Conservation (phyloP, 2,329 filamentous ascomycete species). For the Fusarium sp. region DNA sequence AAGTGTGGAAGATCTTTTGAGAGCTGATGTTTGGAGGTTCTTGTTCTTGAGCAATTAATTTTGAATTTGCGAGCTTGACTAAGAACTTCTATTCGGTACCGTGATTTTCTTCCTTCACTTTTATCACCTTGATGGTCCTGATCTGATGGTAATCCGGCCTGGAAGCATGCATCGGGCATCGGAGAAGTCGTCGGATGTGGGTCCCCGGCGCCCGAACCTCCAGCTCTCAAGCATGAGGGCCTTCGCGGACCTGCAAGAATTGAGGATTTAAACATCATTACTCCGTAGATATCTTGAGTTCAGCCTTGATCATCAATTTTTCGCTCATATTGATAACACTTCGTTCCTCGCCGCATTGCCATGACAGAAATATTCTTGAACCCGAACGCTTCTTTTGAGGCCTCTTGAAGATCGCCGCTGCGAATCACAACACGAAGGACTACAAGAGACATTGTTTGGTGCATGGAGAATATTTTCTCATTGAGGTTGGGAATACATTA, state of each 20-base stretch:
- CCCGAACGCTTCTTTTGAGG: conserved; percentile 41
- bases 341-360: not conserved
- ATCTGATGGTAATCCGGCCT: no score
- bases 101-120: no score
- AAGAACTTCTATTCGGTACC: no score
- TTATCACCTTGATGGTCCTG: no score
- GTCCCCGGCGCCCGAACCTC: not conserved
- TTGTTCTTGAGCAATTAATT: no score
- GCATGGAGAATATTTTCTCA: conserved; percentile 61
- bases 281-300: not conserved
- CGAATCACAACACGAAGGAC: conserved; percentile 49
- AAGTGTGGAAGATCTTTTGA: no score
- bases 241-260: not conserved
- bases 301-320: not conserved
- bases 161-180: not conserved
- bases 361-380: conserved; percentile 11
- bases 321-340: not conserved
- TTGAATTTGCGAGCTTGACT: no score
- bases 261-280: not conserved
- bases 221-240: not conserved
- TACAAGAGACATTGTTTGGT: conserved; percentile 49
- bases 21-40: no score
- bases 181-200: conserved; percentile 6
- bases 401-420: conserved; percentile 48
- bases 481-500: conserved; percentile 44